Percentiles rank a stretch among this genome's conserved stretches.
Evolutionary conservation across 306 rosid genomes (phyloP).

Genomic region (Citrullus mucosospermus): DNA sequence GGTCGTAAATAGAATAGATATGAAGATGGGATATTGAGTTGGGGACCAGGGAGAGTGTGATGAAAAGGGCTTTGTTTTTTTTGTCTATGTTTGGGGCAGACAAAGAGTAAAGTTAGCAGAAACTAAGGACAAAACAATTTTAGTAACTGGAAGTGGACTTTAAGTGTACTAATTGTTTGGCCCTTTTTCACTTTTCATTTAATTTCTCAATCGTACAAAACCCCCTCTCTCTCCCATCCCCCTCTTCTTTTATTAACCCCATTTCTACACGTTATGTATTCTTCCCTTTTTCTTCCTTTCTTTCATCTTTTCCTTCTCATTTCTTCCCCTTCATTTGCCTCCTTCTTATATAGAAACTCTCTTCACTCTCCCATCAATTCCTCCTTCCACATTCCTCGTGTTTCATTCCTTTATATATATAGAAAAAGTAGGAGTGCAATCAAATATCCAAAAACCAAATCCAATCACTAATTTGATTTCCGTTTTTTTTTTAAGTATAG

Average conservation of each 20-base stretch:
- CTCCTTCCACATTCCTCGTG: no score
- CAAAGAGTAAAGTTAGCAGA: conserved; percentile 36
- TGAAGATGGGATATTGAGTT: background rate
- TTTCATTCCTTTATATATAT: no score
- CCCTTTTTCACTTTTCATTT: background rate
- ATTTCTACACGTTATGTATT: background rate
- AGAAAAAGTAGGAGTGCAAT: no score
- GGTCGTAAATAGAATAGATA: no score
- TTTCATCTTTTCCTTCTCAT: conserved; percentile 14
- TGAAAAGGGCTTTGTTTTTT: background rate
- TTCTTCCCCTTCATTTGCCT: conserved; percentile 53
- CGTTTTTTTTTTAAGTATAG: no score
- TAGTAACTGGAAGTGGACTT: conserved; percentile 48
- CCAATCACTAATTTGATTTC: no score
- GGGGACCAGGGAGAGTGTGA: background rate
- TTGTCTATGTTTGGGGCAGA: conserved; percentile 23
- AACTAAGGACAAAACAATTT: conserved; percentile 45
- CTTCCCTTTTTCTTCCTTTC: conserved; percentile 14
- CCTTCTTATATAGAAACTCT: conserved; percentile 25
- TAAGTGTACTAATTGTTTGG: conserved; percentile 12
- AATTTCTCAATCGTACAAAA: background rate
- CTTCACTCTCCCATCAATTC: conserved; percentile 10
- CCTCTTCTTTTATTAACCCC: background rate
- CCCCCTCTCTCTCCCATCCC: background rate
- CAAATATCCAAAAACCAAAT: no score